A percentile compares a stretch with the other conserved stretches of the same genome.
These are phyloP conservation scores for Diplodia mutila DNA, from an alignment of 2,329 filamentous ascomycete species.

Conservation along the genomic window DNA sequence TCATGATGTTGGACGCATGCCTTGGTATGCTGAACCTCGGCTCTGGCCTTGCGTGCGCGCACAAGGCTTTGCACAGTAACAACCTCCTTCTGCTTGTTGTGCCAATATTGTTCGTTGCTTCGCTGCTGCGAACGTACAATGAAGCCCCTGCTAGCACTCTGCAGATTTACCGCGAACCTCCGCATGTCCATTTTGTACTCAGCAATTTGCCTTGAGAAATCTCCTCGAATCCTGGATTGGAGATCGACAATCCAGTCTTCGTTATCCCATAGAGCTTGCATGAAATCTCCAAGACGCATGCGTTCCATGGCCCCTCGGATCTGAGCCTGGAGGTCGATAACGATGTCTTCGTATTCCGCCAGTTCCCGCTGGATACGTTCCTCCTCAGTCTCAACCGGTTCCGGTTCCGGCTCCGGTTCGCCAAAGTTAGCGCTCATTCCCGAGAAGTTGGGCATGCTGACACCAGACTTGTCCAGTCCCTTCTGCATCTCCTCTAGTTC, in stretches of 20 bases:
- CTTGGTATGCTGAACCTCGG: constrained; percentile 52
- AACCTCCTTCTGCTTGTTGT: constrained; percentile 71
- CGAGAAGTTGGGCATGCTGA: constrained; percentile 96
- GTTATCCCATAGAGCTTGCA: constrained; percentile 88
- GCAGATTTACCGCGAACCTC: constrained; percentile 75
- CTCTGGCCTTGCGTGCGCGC: constrained; percentile 63
- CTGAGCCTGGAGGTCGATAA: constrained; percentile 85
- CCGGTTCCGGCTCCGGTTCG: constrained; percentile 72
- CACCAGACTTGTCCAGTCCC: constrained; percentile 90
- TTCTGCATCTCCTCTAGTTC: constrained; percentile 97
- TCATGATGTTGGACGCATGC: constrained; percentile 51
- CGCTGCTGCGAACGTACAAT: constrained; percentile 68
- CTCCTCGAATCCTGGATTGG: constrained; percentile 84
- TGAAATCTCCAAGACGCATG: constrained; percentile 75
- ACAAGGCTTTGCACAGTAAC: constrained; percentile 81
- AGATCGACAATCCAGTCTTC: constrained; percentile 79
- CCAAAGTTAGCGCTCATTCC: constrained; percentile 97
- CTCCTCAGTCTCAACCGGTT: constrained; percentile 82
- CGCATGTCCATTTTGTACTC: constrained; percentile 83
- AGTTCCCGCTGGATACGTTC: constrained; percentile 84
- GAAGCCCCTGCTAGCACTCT: constrained; percentile 78
- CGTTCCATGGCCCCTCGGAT: constrained; percentile 79
- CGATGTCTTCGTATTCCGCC: constrained; percentile 70
- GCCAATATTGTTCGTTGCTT: constrained; percentile 69
- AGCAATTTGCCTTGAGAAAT: constrained; percentile 82